Base-by-base conservation (phyloP, 768 basidiomycete species). In the Rhizopogon salebrosus region DNA sequence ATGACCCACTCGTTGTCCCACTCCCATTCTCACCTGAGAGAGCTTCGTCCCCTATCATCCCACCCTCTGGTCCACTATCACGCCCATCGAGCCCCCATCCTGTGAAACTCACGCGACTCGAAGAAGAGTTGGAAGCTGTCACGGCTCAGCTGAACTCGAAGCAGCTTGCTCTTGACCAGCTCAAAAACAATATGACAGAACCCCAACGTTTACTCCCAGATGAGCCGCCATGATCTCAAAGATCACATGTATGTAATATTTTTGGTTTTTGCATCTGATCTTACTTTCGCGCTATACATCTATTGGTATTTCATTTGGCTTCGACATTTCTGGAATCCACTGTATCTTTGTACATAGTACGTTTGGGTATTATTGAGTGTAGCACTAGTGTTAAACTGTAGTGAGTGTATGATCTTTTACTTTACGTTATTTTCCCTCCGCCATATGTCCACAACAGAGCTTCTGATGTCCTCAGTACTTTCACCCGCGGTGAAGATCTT, bases 161-260 rank as follows among this genome's bases (percentile, higher is more conserved):
- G 23, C 62, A 68, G 40, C 54, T 52, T 20, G 51, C 52, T 6
- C 45, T 69, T 7, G 50, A 23, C 16, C 53, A 56, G 11, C 57
- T 68, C n/a, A 64, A 54, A 10, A 23, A 27, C 1, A 61, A 70
- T 35, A 54, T 64, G 62, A 57, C 58, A 41, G 45, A 45, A n/a
- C 54, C 63, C 41, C 61, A 46, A 35, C 51, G 29, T 14, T 34
- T 34, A 34, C 14, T 45, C 13, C 13, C 45, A 27, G 45, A 34
- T 3, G 29, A 46, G 31, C 20, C 43, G 18, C 43, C 43, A 3
- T 45, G 11, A 29, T 46, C 29, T 46, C 14, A 1, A 22, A 22
- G 29, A 22, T 46, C 14, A 34, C 20, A 34, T 46, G 29, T 34
- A 34, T 27, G 45, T 18, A 46, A 18, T 46, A 2, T 22, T 8